Base-by-base conservation (phyloP, 305 asterid species). In the Fraxinus latifolia region DNA sequence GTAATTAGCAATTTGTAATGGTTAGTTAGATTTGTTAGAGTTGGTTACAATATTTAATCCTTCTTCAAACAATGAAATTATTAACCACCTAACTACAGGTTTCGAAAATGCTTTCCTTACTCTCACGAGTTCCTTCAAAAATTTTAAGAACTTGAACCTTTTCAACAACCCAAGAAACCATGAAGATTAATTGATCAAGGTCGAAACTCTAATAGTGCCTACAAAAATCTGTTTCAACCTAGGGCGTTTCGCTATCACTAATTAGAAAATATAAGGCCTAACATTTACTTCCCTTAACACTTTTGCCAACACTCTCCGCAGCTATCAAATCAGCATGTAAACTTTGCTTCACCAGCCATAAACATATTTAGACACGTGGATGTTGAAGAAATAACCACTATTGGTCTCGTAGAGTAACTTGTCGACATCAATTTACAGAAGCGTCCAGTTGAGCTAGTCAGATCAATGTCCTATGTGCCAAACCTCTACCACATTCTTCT, bases 381-480 rank as follows among this genome's bases (percentile, higher is more conserved):
- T 15, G 9, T 29, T 31, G 37, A 68, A 68, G 37, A 31, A 68
- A 68, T 25, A 11, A 67, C 17, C 75, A 14, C 25, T 33, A 15
- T n/a, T 1, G 12, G 27, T 31, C 44, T 15, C 76, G 7, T n/a
- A 71, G 47, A 32, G 47, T n/a, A 71, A n/a, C 27, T n/a, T 71
- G 33, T 71, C 12, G 11, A 33, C 76, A 71, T 32, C 42, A 71
- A 32, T 71, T 32, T 71, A 71, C 14, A 6, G 44, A 71, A 71
- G 25, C 76, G 25, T 31, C 76, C 44, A 71, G 27, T 71, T 71
- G 76, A 71, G 47, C 76, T 71, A 32, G 25, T 33, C 47, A 33
- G 76, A 71, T 71, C 39, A 68, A 31, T 29, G 74, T 68, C 74
- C 74, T 68, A 27, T 68, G 74, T 12, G 74, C 47, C 76, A 71